A percentile compares a stretch with the other conserved stretches of the same genome.
Evolutionary conservation across 2,329 filamentous ascomycete genomes (phyloP).

Genomic region (Xylaria polymorpha): DNA sequence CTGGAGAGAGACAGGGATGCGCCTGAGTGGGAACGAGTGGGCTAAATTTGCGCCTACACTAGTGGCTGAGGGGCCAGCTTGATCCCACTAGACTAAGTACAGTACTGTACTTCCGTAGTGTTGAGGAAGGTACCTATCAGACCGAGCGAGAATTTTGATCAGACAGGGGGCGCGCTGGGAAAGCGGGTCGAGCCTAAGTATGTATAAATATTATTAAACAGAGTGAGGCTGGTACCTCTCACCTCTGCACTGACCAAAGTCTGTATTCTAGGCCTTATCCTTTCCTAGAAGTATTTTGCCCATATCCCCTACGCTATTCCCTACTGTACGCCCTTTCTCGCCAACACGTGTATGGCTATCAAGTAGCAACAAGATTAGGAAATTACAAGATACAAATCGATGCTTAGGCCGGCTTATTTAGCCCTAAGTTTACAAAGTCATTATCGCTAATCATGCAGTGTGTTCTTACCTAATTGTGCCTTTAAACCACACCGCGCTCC

Average conservation of each 20-base stretch:
- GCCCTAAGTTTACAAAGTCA: background rate
- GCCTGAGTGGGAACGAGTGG: slow-evolving; percentile 26
- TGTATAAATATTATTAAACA: slow-evolving; percentile 15
- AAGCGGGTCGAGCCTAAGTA: slow-evolving; percentile 23
- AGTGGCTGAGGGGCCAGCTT: slow-evolving; percentile 28
- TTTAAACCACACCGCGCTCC: background rate
- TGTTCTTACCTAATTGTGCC: slow-evolving; percentile 1
- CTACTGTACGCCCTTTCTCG: slow-evolving; percentile 2
- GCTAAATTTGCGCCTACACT: slow-evolving; percentile 35
- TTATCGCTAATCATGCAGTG: background rate
- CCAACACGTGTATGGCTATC: slow-evolving; percentile 4
- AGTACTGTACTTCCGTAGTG: background rate
- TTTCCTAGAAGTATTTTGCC: slow-evolving; percentile 13
- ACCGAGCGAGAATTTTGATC: slow-evolving; percentile 33
- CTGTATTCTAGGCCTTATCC: background rate
- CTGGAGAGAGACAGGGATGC: slow-evolving; percentile 27
- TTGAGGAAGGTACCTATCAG: background rate
- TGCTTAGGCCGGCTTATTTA: slow-evolving; percentile 14
- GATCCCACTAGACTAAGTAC: slow-evolving; percentile 27
- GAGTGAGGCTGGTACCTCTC: background rate
- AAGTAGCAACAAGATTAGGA: slow-evolving; percentile 23
- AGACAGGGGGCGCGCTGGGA: slow-evolving; percentile 15
- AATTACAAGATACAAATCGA: slow-evolving; percentile 28
- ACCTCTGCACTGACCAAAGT: background rate
- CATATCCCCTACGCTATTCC: background rate